Percentiles rank a stretch among this genome's conserved stretches.
Conservation (phyloP, 176 grass and related monocot genomes). For the Avena sativa region DNA sequence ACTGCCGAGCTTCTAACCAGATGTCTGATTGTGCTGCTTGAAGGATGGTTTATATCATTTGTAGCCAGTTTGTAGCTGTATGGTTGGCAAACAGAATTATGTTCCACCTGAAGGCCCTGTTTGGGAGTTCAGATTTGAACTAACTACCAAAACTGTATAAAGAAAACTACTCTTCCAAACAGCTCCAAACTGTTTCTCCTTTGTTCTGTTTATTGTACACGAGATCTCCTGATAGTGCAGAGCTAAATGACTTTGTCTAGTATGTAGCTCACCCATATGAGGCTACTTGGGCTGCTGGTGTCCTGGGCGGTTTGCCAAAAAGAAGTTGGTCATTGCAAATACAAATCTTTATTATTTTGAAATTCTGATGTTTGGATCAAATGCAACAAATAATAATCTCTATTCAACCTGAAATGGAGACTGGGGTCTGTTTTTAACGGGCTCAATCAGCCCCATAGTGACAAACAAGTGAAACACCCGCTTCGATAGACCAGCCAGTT, state of each 20-base stretch:
- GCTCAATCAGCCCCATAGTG: slow-evolving; percentile 1
- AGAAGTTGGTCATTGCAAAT: background rate
- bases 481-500: background rate
- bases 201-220: background rate
- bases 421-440: background rate
- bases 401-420: background rate
- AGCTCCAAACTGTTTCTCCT: background rate
- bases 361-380: background rate
- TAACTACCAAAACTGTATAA: background rate
- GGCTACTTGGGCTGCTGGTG: background rate
- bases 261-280: background rate
- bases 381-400: background rate
- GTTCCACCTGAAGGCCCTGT: background rate
- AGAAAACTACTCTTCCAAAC: slow-evolving; percentile 17
- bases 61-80: background rate
- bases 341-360: background rate
- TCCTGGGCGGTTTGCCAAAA: background rate
- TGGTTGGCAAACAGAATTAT: background rate
- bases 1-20: background rate
- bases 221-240: background rate
- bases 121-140: background rate
- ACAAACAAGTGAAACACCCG: background rate
- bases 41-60: background rate
- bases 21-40: background rate
- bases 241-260: background rate